phyloP scores from a whole-genome alignment of 2,329 filamentous ascomycete species.

The Leptodontidium sp. region DNA sequence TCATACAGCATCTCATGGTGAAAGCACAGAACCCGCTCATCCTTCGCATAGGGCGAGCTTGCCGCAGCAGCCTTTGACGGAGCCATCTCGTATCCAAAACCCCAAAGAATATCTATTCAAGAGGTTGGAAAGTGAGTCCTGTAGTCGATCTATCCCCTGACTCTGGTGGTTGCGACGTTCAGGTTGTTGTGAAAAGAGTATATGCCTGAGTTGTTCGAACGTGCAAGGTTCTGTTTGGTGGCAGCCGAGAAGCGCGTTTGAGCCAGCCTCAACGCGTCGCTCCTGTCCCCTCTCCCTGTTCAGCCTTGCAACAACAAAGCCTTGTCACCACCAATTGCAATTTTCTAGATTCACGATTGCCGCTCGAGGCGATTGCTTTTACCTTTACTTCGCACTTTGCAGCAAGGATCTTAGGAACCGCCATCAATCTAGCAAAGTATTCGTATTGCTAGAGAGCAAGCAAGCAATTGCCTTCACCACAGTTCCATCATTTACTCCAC shows the following conservation, averaged over 20 bases:
- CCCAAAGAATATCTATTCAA: neutral
- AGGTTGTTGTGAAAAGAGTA: slow-evolving; percentile 7
- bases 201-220: slow-evolving; percentile 6
- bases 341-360: neutral
- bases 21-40: slow-evolving; percentile 96
- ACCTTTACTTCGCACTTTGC: neutral
- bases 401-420: neutral
- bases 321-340: slow-evolving; percentile 2
- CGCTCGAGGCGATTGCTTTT: neutral
- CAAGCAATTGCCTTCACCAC: neutral
- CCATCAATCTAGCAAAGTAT: neutral
- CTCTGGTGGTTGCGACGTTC: neutral
- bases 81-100: slow-evolving; percentile 41
- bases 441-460: neutral
- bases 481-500: neutral
- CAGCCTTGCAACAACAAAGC: slow-evolving; percentile 13
- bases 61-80: slow-evolving; percentile 43
- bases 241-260: slow-evolving; percentile 19
- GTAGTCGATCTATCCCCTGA: slow-evolving; percentile 1
- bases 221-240: slow-evolving; percentile 14
- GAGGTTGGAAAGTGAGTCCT: neutral
- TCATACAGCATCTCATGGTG: slow-evolving; percentile 98
- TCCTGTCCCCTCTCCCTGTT: neutral
- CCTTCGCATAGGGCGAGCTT: slow-evolving; percentile 60
- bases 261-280: slow-evolving; percentile 16